A percentile compares a stretch with the other conserved stretches of the same genome.
Conservation (phyloP, 2,329 filamentous ascomycete genomes). For the Ophiostoma ips region DNA sequence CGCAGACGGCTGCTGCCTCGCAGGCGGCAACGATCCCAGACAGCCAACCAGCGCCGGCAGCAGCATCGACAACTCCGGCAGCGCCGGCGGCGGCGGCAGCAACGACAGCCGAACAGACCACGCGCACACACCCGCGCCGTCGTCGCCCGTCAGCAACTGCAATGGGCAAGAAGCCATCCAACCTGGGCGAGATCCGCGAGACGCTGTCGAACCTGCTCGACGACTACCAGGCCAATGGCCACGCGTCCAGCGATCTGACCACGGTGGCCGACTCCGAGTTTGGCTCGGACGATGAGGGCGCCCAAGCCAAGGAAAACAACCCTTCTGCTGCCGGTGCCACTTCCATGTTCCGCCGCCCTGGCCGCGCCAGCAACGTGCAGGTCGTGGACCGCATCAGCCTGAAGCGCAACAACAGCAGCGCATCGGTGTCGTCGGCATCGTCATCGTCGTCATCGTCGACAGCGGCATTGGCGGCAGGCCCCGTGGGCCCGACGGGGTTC, state of each 20-base stretch:
- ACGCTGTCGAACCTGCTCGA: slow-evolving; percentile 76
- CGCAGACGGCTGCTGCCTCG: slow-evolving; percentile 20
- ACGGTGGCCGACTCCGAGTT: slow-evolving; percentile 29
- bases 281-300: slow-evolving; percentile 36
- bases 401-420: slow-evolving; percentile 34
- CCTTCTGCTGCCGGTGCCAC: too few species aligned
- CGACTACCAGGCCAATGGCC: slow-evolving; percentile 36
- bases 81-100: too few species aligned
- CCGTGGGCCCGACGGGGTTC: slow-evolving; percentile 32
- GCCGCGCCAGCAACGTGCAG: slow-evolving; percentile 28
- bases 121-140: slow-evolving; percentile 22
- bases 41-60: slow-evolving; percentile 6
- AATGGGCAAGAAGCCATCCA: slow-evolving; percentile 54
- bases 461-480: too few species aligned
- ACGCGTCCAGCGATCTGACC: slow-evolving; percentile 23
- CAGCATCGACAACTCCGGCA: slow-evolving; percentile 25
- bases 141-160: slow-evolving; percentile 37
- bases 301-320: slow-evolving; percentile 24
- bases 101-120: slow-evolving; percentile 22
- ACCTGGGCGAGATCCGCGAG: slow-evolving; percentile 67
- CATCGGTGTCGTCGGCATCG: background rate
- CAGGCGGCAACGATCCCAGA: slow-evolving; percentile 7
- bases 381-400: slow-evolving; percentile 65
- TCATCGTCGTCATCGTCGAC: slow-evolving; percentile 8
- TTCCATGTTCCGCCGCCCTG: slow-evolving; percentile 16